Base-by-base conservation (phyloP, 805 yeast genomes). In the Kluyveromyces wickerhamii region DNA sequence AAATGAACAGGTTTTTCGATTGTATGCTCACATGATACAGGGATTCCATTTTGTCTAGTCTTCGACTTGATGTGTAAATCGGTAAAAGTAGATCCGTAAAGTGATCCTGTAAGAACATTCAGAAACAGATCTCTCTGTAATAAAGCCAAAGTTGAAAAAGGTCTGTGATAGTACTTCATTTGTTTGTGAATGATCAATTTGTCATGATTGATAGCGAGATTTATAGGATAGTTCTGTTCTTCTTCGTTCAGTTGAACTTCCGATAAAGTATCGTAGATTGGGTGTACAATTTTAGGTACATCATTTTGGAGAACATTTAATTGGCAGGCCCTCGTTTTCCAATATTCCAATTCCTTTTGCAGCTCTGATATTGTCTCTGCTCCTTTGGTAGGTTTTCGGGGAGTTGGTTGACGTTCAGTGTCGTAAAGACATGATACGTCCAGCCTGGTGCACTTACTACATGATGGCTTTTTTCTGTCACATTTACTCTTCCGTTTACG, bases 401-500 rank as follows among this genome's bases (percentile, higher is more conserved):
- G 28, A 10, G 28, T 12, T 9, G 28, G 28, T 12, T 25, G 28
- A 11, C 28, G 11, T 12, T 25, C 28, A 25, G 13, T 12, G 13
- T 25, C 28, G 21, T 35, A 35, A 10, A 19, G 12, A 22, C 38
- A 35, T 5, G 26, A 9, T 8, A 24, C n/a, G 5, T 29, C 31
- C 10, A 13, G 6, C 11, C 30, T 16, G 13, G 9, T 31, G 26
- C 38, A 35, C 10, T 32, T 27, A 9, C 6, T 25, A 14, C 38
- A 35, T 7, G 21, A 10, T 3, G 38, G 38, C 20, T 20, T 23
- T 19, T 25, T 15, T 29, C 30, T 35, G 30, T 35, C 38, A 19
- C 38, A 35, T 19, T 35, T 35, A 4, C 25, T 35, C 38, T 35
- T 35, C 9, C 38, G 19, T 12, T 29, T 11, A 13, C 30, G 36